phyloP scores from a whole-genome alignment of 441 rosid species.

The Populus hybrid region DNA sequence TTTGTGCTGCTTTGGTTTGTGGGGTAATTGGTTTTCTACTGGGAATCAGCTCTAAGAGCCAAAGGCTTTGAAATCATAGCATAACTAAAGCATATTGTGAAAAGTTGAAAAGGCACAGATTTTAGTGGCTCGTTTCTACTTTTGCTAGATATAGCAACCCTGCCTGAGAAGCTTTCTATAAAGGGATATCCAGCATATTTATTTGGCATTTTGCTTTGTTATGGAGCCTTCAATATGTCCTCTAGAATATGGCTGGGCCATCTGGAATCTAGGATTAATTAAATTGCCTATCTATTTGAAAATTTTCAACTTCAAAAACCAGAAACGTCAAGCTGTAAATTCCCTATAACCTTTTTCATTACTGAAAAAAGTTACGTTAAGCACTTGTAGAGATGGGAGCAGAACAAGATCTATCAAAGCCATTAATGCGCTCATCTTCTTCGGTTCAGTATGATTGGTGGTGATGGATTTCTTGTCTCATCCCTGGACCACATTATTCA shows the following conservation, averaged over 20 bases:
- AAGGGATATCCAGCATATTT: background rate
- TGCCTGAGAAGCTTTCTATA: conserved; percentile 12
- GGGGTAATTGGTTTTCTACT: background rate
- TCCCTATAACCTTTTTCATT: background rate
- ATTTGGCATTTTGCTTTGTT: background rate
- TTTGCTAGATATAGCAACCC: background rate
- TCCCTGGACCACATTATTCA: background rate
- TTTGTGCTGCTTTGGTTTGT: background rate
- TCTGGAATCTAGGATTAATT: background rate
- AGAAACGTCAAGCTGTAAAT: background rate
- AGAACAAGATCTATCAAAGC: background rate
- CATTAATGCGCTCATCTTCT: background rate
- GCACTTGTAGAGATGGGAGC: background rate
- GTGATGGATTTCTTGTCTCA: background rate
- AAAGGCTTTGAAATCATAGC: conserved; percentile 1
- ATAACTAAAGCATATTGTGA: background rate
- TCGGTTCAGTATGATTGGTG: background rate
- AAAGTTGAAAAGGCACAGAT: background rate
- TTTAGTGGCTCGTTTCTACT: background rate
- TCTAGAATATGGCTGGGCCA: background rate
- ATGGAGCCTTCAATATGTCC: background rate
- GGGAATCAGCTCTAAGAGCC: conserved; percentile 12
- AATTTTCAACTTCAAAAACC: background rate
- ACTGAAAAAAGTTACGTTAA: background rate
- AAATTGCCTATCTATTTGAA: too few relatives aligned